Evolutionary conservation across 495 filamentous ascomycete genomes (phyloP), one percentile per base, ranked within the genome.

Genomic region (Trichocladium antarcticum): DNA sequence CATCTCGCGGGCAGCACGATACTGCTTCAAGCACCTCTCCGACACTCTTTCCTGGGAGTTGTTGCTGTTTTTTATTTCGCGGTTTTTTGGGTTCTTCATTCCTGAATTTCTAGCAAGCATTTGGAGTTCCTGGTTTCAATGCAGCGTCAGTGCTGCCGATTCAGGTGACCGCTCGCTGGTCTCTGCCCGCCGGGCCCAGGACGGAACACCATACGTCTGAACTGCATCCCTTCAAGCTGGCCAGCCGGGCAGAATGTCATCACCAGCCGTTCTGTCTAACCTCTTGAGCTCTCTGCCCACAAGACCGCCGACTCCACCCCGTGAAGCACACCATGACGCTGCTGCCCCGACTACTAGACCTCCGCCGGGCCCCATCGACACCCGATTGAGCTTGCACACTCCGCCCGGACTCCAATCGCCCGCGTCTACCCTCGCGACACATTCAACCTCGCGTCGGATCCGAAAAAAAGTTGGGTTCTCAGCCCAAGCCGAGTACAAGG

Each of bases 381-480:
- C 60, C 19, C 57, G 58, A 40, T 47, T 58, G 21, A 70, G 54
- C 42, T 48, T 74, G 0, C 71, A 74, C 32, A 78, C 75, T 8
- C 75, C 74, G 14, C 69, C 73, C 1, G 71, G 58, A 15, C 58
- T 57, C 35, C 62, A 70, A 62, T 77, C 67, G 16, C 69, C 69
- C 14, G 57, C 55, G 28, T 60, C 57, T 47, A 76, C 81, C 68
- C 61, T 78, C 74, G 62, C 83, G 68, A 70, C 84, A 69, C 61
- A 79, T 64, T 75, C 80, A 52, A 70, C 76, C 66, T 67, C 71
- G 57, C 62, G 69, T 50, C 62, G 66, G 17, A 63, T 64, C 8
- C 56, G 65, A 50, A 96, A 95, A 67, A 76, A 74, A 55, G 86
- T 90, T 41, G 81, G 75, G 24, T 89, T 85, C 67, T 87, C 83